Conservation (phyloP, 163 green algal species). For the Picocystis sp. region DNA sequence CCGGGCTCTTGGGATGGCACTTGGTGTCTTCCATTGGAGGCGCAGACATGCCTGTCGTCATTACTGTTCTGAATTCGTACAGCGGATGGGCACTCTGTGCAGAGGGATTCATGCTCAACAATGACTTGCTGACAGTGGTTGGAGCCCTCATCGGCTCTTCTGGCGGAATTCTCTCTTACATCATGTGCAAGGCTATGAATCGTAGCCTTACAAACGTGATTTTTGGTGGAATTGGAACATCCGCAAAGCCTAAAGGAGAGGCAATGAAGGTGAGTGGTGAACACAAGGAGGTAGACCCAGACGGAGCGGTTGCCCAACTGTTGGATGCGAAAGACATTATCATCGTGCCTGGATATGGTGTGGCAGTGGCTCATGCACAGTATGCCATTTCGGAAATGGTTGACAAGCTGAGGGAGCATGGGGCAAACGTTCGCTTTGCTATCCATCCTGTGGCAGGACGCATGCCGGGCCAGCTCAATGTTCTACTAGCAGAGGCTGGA, state of each 20-base stretch:
- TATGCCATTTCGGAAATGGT: slow-evolving; percentile 54
- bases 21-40: slow-evolving; percentile 41
- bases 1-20: neutral
- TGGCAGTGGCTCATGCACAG: slow-evolving; percentile 74
- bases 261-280: slow-evolving; percentile 1
- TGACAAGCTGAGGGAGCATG: slow-evolving; percentile 14
- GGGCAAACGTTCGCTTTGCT: slow-evolving; percentile 31
- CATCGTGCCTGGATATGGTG: slow-evolving; percentile 67
- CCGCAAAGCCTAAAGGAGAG: slow-evolving; percentile 6
- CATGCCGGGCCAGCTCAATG: slow-evolving; percentile 88
- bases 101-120: slow-evolving; percentile 84
- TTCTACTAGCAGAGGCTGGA: slow-evolving; percentile 81
- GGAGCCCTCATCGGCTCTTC: slow-evolving; percentile 77
- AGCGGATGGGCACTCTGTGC: slow-evolving; percentile 66
- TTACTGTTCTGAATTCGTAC: slow-evolving; percentile 78
- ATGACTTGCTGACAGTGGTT: slow-evolving; percentile 65
- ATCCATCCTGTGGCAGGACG: slow-evolving; percentile 75
- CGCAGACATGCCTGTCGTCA: slow-evolving; percentile 82
- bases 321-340: slow-evolving; percentile 46
- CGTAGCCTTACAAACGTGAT: slow-evolving; percentile 75
- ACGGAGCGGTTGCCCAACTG: slow-evolving; percentile 4
- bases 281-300: slow-evolving; percentile 35
- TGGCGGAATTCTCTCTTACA: slow-evolving; percentile 78
- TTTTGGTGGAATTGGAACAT: slow-evolving; percentile 52
- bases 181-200: slow-evolving; percentile 97